phyloP scores from a whole-genome alignment of 1,284 basidiomycete genomes.

The Malassezia cuniculi region DNA sequence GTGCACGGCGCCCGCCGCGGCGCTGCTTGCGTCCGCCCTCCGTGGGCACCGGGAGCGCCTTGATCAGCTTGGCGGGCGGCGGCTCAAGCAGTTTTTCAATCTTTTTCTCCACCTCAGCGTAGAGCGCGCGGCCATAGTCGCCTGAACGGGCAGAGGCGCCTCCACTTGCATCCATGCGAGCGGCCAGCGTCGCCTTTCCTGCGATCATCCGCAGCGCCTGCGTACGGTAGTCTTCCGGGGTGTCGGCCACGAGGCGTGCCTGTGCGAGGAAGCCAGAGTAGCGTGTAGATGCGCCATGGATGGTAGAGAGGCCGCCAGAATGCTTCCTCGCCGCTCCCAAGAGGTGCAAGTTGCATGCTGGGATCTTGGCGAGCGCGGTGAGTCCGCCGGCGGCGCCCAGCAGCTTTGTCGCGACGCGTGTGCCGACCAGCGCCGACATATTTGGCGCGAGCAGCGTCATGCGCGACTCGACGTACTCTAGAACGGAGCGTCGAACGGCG shows the following conservation, averaged over 20 bases:
- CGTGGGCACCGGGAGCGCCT: conserved; percentile 87
- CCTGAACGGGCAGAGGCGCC: conserved; percentile 63
- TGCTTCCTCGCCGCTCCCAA: conserved; percentile 86
- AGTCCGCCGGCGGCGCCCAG: conserved; percentile 93
- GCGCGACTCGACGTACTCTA: conserved; percentile 95
- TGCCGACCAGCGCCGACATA: conserved; percentile 91
- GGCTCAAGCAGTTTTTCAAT: conserved; percentile 86
- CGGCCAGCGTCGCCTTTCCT: conserved; percentile 78
- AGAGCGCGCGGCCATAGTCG: conserved; percentile 63
- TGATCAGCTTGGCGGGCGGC: conserved; percentile 80
- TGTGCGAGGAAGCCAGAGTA: conserved; percentile 96
- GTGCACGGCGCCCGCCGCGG: conserved; percentile 82
- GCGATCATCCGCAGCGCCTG: conserved; percentile 85
- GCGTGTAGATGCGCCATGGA: conserved; percentile 50
- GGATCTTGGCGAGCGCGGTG: conserved; percentile 79
- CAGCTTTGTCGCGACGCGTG: conserved; percentile 91
- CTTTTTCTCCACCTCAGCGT: conserved; percentile 76
- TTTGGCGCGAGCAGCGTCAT: conserved; percentile 98
- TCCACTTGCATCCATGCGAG: conserved; percentile 70
- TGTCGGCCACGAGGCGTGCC: conserved; percentile 68
- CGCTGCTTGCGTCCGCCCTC: conserved; percentile 72
- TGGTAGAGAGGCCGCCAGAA: conserved; percentile 66
- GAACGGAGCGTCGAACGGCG: conserved; percentile 77
- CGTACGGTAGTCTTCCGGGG: conserved; percentile 78
- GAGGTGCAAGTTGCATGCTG: conserved; percentile 84